Conservation (phyloP, 768 basidiomycete genomes). For the Wakefieldia striispora region DNA sequence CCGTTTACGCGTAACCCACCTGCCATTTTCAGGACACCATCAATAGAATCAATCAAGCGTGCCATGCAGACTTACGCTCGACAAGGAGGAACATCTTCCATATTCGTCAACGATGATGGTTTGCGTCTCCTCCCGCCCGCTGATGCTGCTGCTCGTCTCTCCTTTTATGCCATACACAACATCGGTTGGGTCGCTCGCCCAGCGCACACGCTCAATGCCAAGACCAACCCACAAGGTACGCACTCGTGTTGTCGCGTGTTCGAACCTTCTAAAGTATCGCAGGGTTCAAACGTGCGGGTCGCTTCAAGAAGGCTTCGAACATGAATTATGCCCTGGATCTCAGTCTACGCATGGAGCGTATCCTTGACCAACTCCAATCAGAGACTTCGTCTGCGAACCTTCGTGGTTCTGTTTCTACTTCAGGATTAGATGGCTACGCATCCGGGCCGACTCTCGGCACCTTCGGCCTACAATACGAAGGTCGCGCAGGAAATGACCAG, state of each 20-base stretch:
- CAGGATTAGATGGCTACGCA: constrained; percentile 21
- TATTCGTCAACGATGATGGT: constrained; percentile 64
- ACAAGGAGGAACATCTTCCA: constrained; percentile 59
- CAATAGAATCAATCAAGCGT: constrained; percentile 53
- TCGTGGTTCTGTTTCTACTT: constrained; percentile 23
- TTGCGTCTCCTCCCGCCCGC: constrained; percentile 47
- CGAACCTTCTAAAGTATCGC: not conserved
- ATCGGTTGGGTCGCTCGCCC: constrained; percentile 64
- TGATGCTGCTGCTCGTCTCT: constrained; percentile 46
- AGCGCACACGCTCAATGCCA: constrained; percentile 41
- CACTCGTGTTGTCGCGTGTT: constrained; percentile 34
- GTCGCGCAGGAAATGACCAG: constrained; percentile 61
- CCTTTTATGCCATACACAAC: constrained; percentile 55
- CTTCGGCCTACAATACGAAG: constrained; percentile 67
- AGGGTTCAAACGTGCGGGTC: constrained; percentile 51
- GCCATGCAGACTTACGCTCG: constrained; percentile 65
- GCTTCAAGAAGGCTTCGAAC: constrained; percentile 94
- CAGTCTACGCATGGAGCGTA: constrained; percentile 36
- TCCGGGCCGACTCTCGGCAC: constrained; percentile 36
- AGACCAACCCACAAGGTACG: constrained; percentile 48
- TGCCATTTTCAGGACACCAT: constrained; percentile 35
- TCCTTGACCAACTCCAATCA: constrained; percentile 31
- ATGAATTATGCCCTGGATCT: constrained; percentile 75
- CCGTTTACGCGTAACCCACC: not conserved
- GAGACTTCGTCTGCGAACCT: constrained; percentile 21